A percentile compares a stretch with the other conserved stretches of the same genome.
Conservation (phyloP, 345 rosid species). For the Diplotaxis tenuifolia region DNA sequence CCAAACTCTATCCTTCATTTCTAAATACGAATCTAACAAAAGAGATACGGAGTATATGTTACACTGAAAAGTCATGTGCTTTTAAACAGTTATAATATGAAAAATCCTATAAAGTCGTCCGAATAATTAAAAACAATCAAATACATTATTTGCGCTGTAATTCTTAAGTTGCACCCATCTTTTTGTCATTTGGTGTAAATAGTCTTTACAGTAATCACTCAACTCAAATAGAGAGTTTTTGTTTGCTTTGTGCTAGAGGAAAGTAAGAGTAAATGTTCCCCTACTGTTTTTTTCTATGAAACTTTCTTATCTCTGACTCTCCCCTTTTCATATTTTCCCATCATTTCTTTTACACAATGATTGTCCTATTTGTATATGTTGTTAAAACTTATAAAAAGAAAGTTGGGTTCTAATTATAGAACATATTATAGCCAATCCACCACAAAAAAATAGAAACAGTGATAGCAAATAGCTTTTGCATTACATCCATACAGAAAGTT, state of each 20-base stretch:
- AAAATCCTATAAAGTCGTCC: background rate
- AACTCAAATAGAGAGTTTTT: background rate
- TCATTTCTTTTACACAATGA: background rate
- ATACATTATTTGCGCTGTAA: background rate
- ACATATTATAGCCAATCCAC: background rate
- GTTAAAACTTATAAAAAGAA: background rate
- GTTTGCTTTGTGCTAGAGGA: background rate
- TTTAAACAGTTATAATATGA: background rate
- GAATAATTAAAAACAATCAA: background rate
- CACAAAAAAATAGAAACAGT: background rate
- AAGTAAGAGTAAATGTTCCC: background rate
- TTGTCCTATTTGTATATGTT: conserved; percentile 4
- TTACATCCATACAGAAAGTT: background rate
- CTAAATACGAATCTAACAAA: background rate
- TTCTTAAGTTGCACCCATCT: background rate
- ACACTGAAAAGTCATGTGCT: background rate
- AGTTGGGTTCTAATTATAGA: conserved; percentile 1
- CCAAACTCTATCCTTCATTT: background rate
- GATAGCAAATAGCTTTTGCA: conserved; percentile 4
- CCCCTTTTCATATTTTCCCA: background rate
- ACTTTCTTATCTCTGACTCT: conserved; percentile 6
- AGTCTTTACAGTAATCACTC: background rate
- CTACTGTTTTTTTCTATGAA: background rate
- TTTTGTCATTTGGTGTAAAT: background rate
- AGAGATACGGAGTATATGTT: background rate